These are phyloP conservation scores for Nitzschia putrida DNA, from an alignment of 108 stramenopile genomes.

Conservation along the genomic window DNA sequence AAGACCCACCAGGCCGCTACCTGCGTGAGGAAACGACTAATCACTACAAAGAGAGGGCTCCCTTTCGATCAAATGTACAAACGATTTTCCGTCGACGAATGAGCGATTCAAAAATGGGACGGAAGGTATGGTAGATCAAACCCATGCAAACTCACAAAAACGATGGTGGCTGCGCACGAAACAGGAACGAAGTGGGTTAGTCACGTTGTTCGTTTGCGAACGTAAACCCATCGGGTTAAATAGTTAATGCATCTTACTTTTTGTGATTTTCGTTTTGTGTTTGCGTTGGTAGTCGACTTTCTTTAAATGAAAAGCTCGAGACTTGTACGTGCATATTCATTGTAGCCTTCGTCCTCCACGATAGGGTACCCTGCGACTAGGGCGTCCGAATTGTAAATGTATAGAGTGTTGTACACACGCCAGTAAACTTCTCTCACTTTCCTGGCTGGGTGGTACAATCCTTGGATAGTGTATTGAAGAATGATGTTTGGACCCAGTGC, in stretches of 20 bases:
- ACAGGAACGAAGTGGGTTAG: not conserved
- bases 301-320: slow-evolving; percentile 92
- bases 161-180: not conserved
- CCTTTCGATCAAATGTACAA: not conserved
- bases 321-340: slow-evolving; percentile 85
- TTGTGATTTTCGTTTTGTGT: too few relatives aligned
- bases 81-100: not conserved
- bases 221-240: too few relatives aligned
- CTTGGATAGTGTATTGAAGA: slow-evolving; percentile 92
- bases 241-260: too few relatives aligned
- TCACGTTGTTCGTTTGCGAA: too few relatives aligned
- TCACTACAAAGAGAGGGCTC: not conserved
- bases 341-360: slow-evolving; percentile 86
- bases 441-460: slow-evolving; percentile 98
- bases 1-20: not conserved
- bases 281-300: too few relatives aligned
- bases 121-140: not conserved
- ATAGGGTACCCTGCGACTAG: slow-evolving; percentile 91
- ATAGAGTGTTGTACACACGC: slow-evolving; percentile 97
- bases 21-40: not conserved
- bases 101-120: not conserved
- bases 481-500: slow-evolving; percentile 90
- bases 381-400: slow-evolving; percentile 95
- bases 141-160: not conserved
- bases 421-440: slow-evolving; percentile 98